Conservation (phyloP, 2,329 filamentous ascomycete species). For the Pseudopyrenochaeta lycopersici region DNA sequence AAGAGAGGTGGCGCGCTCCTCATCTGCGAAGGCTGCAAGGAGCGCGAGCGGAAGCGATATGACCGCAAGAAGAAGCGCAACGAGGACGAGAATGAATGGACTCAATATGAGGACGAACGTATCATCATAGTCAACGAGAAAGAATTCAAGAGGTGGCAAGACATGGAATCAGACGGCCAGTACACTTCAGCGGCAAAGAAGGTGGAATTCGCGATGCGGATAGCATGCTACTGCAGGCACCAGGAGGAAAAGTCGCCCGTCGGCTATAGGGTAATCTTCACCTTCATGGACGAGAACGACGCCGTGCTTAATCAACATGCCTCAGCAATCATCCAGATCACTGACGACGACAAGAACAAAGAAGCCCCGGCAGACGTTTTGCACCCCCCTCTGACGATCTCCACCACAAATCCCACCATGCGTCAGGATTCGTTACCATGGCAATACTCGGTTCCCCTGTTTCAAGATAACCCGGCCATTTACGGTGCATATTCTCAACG, state of each 20-base stretch:
- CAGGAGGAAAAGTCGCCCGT: constrained; percentile 81
- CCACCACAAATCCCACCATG: constrained; percentile 26
- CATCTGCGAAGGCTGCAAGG: constrained; percentile 92
- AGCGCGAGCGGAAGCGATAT: constrained; percentile 88
- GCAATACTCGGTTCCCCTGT: constrained; percentile 25
- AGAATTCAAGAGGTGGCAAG: constrained; percentile 41
- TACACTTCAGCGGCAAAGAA: constrained; percentile 65
- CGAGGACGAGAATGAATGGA: constrained; percentile 85
- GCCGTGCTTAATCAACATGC: constrained; percentile 84
- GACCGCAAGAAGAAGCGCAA: constrained; percentile 94
- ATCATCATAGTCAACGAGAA: constrained; percentile 52
- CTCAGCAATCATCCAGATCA: constrained; percentile 86
- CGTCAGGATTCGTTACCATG: constrained; percentile 19
- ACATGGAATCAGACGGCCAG: constrained; percentile 27
- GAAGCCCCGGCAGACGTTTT: constrained; percentile 33
- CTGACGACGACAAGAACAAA: constrained; percentile 89
- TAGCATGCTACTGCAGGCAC: constrained; percentile 96
- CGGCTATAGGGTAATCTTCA: constrained; percentile 93
- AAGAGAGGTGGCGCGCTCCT: constrained; percentile 92
- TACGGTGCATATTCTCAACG: constrained; percentile 38
- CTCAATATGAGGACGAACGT: constrained; percentile 58
- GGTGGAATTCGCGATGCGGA: constrained; percentile 90
- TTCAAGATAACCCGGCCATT: constrained; percentile 30
- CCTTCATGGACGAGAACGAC: constrained; percentile 81
- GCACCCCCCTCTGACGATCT: constrained; percentile 9